Evolutionary conservation across 805 yeast genomes (phyloP).

Genomic region (Suhomyces kilbournensis): DNA sequence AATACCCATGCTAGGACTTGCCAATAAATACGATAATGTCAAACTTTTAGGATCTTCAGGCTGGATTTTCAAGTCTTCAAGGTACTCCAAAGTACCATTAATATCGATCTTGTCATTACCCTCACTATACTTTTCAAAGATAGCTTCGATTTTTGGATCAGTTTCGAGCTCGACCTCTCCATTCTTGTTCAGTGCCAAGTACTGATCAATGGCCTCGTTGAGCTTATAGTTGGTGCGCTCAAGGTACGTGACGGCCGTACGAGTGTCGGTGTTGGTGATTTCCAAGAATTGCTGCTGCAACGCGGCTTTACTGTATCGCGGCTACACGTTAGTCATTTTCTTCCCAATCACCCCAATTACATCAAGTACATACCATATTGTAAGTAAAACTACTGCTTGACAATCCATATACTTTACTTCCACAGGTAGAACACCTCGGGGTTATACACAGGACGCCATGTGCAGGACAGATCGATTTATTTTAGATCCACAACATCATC

Average conservation of each 20-base stretch:
- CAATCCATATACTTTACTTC: neutral
- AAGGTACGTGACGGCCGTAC: constrained; percentile 37
- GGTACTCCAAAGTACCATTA: constrained; percentile 72
- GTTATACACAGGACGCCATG: neutral
- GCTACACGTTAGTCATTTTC: neutral
- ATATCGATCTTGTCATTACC: constrained; percentile 51
- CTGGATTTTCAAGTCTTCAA: constrained; percentile 63
- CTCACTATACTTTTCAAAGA: constrained; percentile 36
- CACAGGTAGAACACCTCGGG: neutral
- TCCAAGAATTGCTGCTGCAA: constrained; percentile 35
- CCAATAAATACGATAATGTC: constrained; percentile 65
- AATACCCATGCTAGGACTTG: constrained; percentile 64
- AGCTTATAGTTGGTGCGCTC: constrained; percentile 28
- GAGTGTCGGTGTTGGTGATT: constrained; percentile 35
- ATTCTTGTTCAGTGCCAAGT: constrained; percentile 11
- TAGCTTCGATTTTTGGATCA: constrained; percentile 19
- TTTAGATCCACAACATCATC: too few species aligned
- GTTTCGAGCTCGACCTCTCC: neutral
- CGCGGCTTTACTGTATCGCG: constrained; percentile 6
- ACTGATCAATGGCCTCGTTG: constrained; percentile 30
- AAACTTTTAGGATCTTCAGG: constrained; percentile 75
- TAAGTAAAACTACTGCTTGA: neutral
- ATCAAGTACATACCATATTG: constrained; percentile 4
- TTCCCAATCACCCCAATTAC: neutral
- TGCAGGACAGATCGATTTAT: neutral